A percentile compares a stretch with the other conserved stretches of the same genome.
Conservation (phyloP, 1,284 basidiomycete genomes). For the Volvariella surrecta region DNA sequence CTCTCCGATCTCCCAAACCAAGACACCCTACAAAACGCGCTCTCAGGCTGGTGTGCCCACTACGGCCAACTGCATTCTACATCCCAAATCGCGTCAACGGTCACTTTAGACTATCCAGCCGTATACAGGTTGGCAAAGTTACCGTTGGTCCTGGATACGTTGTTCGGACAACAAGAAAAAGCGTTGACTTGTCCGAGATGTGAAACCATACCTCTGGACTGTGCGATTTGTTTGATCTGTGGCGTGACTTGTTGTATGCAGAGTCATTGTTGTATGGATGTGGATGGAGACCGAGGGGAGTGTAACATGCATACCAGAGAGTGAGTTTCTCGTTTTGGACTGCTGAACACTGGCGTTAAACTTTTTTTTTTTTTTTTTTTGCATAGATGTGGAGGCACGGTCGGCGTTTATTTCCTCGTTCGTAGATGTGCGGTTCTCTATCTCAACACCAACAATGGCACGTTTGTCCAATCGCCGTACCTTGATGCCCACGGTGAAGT, state of each 20-base stretch:
- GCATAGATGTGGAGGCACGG: conserved; percentile 78
- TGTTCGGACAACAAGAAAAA: conserved; percentile 70
- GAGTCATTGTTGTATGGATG: conserved; percentile 86
- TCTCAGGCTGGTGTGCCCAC: conserved; percentile 79
- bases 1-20: conserved; percentile 71
- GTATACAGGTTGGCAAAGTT: conserved; percentile 82
- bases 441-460: conserved; percentile 83
- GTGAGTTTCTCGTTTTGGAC: conserved; percentile 40
- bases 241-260: conserved; percentile 87
- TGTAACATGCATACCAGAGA: conserved; percentile 94
- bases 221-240: conserved; percentile 90
- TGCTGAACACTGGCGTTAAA: conserved; percentile 7
- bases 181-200: conserved; percentile 73
- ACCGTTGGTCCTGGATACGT: conserved; percentile 75
- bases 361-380: conserved; percentile 3
- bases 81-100: conserved; percentile 64
- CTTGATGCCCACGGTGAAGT: conserved; percentile 94
- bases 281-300: conserved; percentile 65
- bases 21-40: conserved; percentile 74
- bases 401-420: conserved; percentile 88
- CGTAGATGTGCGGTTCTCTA: conserved; percentile 92
- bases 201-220: conserved; percentile 73
- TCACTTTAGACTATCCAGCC: conserved; percentile 77
- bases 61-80: conserved; percentile 69
- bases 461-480: conserved; percentile 87